Evolutionary conservation across 1,139 yeast genomes (phyloP).

Genomic region (Pichia sp.): DNA sequence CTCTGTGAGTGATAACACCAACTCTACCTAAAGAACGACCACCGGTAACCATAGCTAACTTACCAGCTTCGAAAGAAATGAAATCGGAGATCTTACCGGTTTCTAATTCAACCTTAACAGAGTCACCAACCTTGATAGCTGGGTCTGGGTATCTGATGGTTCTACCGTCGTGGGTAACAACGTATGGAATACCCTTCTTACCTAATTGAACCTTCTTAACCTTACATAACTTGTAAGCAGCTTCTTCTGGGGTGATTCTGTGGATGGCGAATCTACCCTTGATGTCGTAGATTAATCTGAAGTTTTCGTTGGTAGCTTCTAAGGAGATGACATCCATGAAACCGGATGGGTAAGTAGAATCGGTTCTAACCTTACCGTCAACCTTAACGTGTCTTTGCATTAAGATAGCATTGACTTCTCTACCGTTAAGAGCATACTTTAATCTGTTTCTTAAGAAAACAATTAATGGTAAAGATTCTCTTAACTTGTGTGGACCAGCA

Average conservation of each 20-base stretch:
- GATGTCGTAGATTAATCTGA: conserved; percentile 97
- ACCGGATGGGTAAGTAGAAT: conserved; percentile 98
- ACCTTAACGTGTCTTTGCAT: conserved; percentile 99
- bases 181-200: conserved; percentile 97
- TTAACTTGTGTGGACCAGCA: conserved; percentile 99
- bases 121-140: conserved; percentile 91
- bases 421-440: conserved; percentile 99
- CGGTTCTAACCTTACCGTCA: conserved; percentile 99
- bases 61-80: conserved; percentile 95
- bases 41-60: conserved; percentile 96
- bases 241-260: conserved; percentile 99
- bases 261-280: conserved; percentile 99
- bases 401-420: conserved; percentile 98
- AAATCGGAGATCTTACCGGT: conserved; percentile 91
- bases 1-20: conserved; percentile 98
- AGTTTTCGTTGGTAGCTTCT: conserved; percentile 98
- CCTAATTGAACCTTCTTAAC: conserved; percentile 98
- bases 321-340: conserved; percentile 98
- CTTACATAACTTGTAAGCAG: conserved; percentile 96
- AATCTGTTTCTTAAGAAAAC: conserved; percentile 99
- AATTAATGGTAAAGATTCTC: conserved; percentile 98
- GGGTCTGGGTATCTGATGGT: conserved; percentile 99
- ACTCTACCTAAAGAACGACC: conserved; percentile 99
- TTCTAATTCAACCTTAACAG: conserved; percentile 94
- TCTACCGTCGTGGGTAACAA: conserved; percentile 99